Conservation (phyloP, 176 grass and related monocot genomes). For the Ananas comosus region DNA sequence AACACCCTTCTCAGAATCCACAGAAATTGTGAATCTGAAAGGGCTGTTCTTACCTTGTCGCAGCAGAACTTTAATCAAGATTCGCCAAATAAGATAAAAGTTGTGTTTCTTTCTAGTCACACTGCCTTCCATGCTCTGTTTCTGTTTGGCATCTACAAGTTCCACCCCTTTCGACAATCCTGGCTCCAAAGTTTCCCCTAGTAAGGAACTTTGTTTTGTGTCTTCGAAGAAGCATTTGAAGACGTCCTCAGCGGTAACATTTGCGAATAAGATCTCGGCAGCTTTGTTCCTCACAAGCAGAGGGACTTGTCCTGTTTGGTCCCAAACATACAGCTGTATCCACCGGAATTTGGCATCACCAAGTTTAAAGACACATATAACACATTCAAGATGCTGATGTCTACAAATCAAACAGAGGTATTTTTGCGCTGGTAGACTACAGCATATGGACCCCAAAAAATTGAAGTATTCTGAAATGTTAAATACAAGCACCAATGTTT, state of each 20-base stretch:
- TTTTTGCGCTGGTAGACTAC: not conserved
- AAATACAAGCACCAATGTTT: not conserved
- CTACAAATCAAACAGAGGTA: not conserved
- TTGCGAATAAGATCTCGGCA: conserved; percentile 54
- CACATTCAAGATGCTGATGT: not conserved
- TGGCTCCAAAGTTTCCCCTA: conserved; percentile 17
- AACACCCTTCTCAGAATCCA: conserved; percentile 36
- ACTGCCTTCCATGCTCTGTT: conserved; percentile 8
- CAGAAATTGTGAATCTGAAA: conserved; percentile 38
- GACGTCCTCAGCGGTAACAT: conserved; percentile 42
- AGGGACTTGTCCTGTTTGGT: conserved; percentile 51
- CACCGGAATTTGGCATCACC: not conserved
- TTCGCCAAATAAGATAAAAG: conserved; percentile 51
- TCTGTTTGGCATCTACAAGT: conserved; percentile 1
- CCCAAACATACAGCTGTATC: conserved; percentile 38
- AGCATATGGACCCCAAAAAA: not conserved
- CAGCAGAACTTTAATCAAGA: conserved; percentile 40
- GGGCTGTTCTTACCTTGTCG: conserved; percentile 40
- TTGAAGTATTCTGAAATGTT: not conserved
- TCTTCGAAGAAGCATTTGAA: conserved; percentile 22
- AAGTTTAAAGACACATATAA: conserved; percentile 4
- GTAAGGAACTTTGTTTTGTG: not conserved
- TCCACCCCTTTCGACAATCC: not conserved
- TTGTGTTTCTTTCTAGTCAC: conserved; percentile 24
- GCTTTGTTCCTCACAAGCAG: conserved; percentile 55